Evolutionary conservation across 257 asterid species (phyloP), one percentile per base, ranked within the genome.

Genomic region (Solanum gandarillasii): DNA sequence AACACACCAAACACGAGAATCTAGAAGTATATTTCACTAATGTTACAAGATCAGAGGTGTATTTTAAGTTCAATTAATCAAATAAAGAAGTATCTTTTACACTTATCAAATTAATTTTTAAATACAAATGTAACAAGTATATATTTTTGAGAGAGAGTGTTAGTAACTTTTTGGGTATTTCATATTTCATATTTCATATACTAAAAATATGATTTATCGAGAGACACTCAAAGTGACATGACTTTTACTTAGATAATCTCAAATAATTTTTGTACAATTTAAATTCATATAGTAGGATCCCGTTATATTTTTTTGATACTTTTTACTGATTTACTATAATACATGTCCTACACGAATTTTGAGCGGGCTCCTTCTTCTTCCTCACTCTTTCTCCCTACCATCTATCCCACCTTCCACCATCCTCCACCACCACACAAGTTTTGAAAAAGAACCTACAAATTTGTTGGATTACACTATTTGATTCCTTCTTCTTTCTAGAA

Each of bases 241-340:
- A 60, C 68, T 21, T 60, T 20, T 58, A 58, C 25, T 58, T 58
- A 55, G 4, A 55, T 7, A 55, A 55, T 55, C 25, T 55, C 0
- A 20, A 55, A 55, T 18, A 20, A 55, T 18, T 18, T 52, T 55
- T 55, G 10, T 18, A 55, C 10, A 55, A 55, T 2, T 55, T 58
- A 21, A 21, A 60, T 11, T 60, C 0, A 60, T 21, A 60, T 21
- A 60, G 1, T 1, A 60, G 27, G 12, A 0, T 21, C 0, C 29
- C 25, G 0, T 60, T 60, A 7, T 2, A 9, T n/a, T 1, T 65
- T 60, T 62, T 65, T n/a, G 18, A 65, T 4, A 65, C 16, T 65
- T n/a, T n/a, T n/a, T 0, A 0, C 72, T n/a, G 4, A 65, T 2
- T 11, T 25, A n/a, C 11, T 0, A n/a, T 65, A 65, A 0, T n/a